Percentiles rank a stretch among this genome's conserved stretches.
Evolutionary conservation across 2,329 filamentous ascomycete species (phyloP).

Genomic region (Thelonectria rubi): DNA sequence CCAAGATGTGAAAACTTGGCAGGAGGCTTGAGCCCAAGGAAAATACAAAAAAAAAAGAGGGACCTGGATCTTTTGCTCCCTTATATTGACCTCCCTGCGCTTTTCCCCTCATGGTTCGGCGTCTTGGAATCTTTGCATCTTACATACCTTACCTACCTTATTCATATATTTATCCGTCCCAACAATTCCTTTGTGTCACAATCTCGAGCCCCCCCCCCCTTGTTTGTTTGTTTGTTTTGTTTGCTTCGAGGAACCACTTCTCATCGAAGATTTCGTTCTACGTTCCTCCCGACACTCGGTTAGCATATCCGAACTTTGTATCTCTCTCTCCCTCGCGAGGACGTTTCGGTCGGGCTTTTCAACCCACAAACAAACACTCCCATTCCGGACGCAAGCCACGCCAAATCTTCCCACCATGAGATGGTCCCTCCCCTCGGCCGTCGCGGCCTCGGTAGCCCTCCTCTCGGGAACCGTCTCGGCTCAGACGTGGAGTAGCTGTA

Average conservation of each 20-base stretch:
- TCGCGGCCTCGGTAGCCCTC: slow-evolving; percentile 36
- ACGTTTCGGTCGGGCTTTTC: too few relatives aligned
- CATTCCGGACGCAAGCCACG: slow-evolving; percentile 3
- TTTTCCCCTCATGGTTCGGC: neutral
- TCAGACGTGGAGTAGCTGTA: slow-evolving; percentile 54
- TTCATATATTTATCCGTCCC: too few relatives aligned
- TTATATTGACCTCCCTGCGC: slow-evolving; percentile 21
- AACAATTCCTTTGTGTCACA: slow-evolving; percentile 9
- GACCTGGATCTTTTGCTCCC: neutral
- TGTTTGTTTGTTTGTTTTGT: neutral
- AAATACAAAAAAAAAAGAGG: neutral
- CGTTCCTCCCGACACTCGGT: neutral
- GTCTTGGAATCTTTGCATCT: slow-evolving; percentile 16
- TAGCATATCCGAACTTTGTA: neutral
- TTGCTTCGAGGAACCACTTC: neutral
- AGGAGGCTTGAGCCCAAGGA: neutral
- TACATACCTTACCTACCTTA: too few relatives aligned
- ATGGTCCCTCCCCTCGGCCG: slow-evolving; percentile 28
- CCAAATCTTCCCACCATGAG: slow-evolving; percentile 34
- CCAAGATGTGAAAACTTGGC: neutral
- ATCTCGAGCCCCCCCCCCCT: neutral
- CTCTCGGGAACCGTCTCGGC: slow-evolving; percentile 43
- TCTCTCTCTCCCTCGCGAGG: neutral
- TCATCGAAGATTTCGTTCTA: neutral
- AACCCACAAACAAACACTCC: slow-evolving; percentile 2